Evolutionary conservation across 2,329 filamentous ascomycete genomes (phyloP), one percentile per base, ranked within the genome.

Genomic region (Septoria petroselini): DNA sequence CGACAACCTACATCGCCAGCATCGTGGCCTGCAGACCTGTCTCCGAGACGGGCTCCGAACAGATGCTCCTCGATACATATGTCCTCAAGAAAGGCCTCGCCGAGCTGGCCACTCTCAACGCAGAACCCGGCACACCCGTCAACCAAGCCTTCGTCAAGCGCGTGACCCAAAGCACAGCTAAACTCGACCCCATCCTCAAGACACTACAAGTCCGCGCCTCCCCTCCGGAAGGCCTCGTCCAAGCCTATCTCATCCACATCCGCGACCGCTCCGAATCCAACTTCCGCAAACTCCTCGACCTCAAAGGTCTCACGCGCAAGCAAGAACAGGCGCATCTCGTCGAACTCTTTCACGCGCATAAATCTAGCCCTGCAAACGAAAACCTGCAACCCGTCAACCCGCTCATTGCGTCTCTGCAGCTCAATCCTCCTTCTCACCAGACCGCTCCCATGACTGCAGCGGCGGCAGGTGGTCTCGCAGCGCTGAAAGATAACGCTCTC

Each of bases 31-130:
- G 90, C 70, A 84, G 84, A 59, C 93, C 93, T 0, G 86, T 98
- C 41, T 91, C 89, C 4, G 93, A 97, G 71, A 88, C 90, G 47
- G 93, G 91, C 9, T 93, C 93, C 8, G 91, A 98, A 69, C 93
- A 95, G 82, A 96, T 98, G 90, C 78, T 97, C 15, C 81, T 98
- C 3, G 93, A 98, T 70, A 91, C 91, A 57, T 97, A 97, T 64
- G 87, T 88, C 7, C 75, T 95, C 17, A 91, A 88, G 50, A 90
- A 91, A 63, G 82, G 82, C 1, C 83, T 94, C 53, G 82, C 83
- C 42, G 83, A 81, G 48, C 75, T 95, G 4, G 75, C 90, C 54
- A 83, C 79, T 15, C 75, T 76, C 62, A 82, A 74, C 23, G 71
- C 77, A 15, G 76, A 82, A 34, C 65, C 79, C 8, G 76, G 62